Conservation (phyloP, 257 asterid genomes). For the Petrea volubilis region DNA sequence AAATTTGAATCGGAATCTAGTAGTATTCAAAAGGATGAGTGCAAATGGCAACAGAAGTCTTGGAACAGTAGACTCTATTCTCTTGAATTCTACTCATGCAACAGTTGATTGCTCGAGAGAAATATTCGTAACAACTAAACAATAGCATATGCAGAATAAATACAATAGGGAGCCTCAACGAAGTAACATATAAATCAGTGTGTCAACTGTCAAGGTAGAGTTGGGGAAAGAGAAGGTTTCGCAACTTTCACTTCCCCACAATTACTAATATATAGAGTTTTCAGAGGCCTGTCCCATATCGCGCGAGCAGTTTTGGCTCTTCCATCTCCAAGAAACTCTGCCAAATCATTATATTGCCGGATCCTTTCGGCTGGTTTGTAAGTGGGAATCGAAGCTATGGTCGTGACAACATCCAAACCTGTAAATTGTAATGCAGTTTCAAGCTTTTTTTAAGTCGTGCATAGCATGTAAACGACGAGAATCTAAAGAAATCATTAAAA, state of each 20-base stretch:
- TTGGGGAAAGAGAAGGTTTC: conserved; percentile 74
- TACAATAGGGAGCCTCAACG: not conserved
- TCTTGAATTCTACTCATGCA: not conserved
- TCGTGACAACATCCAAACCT: conserved; percentile 85
- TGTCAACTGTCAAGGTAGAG: conserved; percentile 55
- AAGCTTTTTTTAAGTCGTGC: not conserved
- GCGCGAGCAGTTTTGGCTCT: conserved; percentile 86
- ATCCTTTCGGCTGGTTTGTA: conserved; percentile 74
- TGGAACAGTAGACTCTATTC: not conserved
- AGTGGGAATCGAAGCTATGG: conserved; percentile 70
- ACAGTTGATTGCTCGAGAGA: not conserved
- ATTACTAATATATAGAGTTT: conserved; percentile 78
- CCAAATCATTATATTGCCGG: conserved; percentile 79
- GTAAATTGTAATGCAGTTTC: conserved; percentile 2
- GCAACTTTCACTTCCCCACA: conserved; percentile 77
- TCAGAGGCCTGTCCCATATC: conserved; percentile 80
- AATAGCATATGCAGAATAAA: not conserved
- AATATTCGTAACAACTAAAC: not conserved
- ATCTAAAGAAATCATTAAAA: too few species aligned
- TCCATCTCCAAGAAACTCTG: conserved; percentile 83
- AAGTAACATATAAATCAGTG: not conserved
- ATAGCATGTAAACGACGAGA: too few species aligned
- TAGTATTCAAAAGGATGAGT: too few species aligned
- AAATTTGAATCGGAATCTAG: too few species aligned
- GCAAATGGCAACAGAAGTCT: not conserved